phyloP scores from a whole-genome alignment of 331 rosid species.

The Acacia concinna region DNA sequence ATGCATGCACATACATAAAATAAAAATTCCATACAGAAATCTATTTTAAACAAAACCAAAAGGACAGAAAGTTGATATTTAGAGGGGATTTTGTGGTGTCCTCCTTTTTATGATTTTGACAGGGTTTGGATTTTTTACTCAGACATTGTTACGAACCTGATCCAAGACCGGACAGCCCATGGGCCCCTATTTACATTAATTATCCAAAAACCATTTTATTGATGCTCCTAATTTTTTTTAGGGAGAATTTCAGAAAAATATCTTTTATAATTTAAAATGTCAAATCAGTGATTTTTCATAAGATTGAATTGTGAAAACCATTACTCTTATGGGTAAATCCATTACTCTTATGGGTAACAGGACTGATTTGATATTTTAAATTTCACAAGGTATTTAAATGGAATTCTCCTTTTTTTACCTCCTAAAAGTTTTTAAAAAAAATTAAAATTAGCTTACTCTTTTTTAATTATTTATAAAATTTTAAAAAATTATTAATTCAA shows the following conservation, averaged over 20 bases:
- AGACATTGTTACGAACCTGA: neutral
- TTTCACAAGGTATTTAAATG: too few species aligned
- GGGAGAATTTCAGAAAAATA: too few species aligned
- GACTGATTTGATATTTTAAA: too few species aligned
- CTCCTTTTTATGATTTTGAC: neutral
- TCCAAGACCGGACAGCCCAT: neutral
- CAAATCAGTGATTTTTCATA: too few species aligned
- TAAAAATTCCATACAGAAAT: neutral
- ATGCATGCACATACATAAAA: too few species aligned
- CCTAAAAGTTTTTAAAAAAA: too few species aligned
- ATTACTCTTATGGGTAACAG: too few species aligned
- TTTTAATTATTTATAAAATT: neutral
- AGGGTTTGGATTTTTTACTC: neutral
- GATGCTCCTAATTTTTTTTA: too few species aligned
- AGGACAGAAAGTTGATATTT: neutral
- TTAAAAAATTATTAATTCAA: neutral
- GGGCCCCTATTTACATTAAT: constrained; percentile 19
- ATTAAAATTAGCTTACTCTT: neutral
- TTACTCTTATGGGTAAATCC: too few species aligned
- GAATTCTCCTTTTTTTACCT: too few species aligned
- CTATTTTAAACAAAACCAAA: neutral
- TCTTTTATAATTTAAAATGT: too few species aligned
- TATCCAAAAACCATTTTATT: neutral
- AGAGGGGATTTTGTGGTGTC: neutral
- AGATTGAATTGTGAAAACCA: too few species aligned